Conservation (phyloP, 208 protist genomes). For the Leishmania mexicana region DNA sequence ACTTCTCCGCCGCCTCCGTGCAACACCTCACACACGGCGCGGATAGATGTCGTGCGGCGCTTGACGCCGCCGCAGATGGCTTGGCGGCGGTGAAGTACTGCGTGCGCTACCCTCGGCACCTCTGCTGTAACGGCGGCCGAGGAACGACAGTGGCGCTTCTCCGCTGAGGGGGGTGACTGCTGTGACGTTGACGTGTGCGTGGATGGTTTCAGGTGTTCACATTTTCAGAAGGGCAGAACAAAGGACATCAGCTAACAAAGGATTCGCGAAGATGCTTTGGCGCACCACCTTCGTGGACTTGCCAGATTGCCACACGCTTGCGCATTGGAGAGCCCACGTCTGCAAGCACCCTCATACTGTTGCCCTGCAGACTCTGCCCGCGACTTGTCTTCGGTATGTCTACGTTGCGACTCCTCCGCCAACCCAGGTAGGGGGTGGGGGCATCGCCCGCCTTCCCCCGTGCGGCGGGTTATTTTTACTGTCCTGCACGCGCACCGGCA, state of each 20-base stretch:
- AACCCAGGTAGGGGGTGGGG: not conserved
- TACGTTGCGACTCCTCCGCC: not conserved
- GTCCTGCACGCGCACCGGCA: not conserved
- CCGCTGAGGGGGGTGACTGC: not conserved
- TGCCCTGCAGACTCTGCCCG: not conserved
- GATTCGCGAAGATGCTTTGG: not conserved
- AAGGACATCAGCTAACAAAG: not conserved
- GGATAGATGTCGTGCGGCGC: not conserved
- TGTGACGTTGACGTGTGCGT: not conserved
- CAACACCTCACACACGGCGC: conserved; percentile 3
- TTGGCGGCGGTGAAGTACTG: conserved; percentile 29
- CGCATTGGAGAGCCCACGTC: not conserved
- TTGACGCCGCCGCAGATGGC: conserved; percentile 12
- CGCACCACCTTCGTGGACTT: not conserved
- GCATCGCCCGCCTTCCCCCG: not conserved
- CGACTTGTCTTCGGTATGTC: not conserved
- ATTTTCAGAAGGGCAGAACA: not conserved
- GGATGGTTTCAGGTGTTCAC: not conserved
- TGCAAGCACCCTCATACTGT: not conserved
- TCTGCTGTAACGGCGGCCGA: conserved; percentile 24
- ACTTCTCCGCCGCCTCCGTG: conserved; percentile 15
- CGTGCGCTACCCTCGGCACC: conserved; percentile 10
- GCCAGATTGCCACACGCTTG: not conserved
- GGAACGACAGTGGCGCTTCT: conserved; percentile 22
- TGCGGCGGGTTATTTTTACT: not conserved